A percentile compares a stretch with the other conserved stretches of the same genome.
phyloP scores from a whole-genome alignment of 805 yeast genomes.

The Ogataea pilisensis region DNA sequence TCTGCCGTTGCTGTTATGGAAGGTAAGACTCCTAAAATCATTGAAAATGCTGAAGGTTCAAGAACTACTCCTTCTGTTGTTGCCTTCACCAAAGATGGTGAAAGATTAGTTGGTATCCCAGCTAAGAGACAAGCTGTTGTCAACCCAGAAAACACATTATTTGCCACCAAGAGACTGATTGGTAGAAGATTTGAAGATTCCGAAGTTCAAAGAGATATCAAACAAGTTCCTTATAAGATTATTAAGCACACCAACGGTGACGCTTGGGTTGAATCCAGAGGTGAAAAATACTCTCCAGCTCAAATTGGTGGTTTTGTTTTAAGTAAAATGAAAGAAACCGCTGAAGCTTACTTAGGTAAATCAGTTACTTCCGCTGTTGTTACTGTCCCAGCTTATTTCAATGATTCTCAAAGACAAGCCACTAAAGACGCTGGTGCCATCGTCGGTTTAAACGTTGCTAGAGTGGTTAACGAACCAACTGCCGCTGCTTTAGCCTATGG shows the following conservation, averaged over 20 bases:
- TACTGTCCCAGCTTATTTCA: constrained; percentile 87
- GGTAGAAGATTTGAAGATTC: constrained; percentile 67
- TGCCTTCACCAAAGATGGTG: constrained; percentile 51
- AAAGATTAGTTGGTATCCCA: constrained; percentile 56
- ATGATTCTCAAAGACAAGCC: constrained; percentile 90
- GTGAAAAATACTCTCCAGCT: constrained; percentile 54
- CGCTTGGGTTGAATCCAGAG: constrained; percentile 58
- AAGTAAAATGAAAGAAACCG: constrained; percentile 98
- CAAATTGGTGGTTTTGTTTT: constrained; percentile 71
- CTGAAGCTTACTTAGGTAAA: constrained; percentile 88
- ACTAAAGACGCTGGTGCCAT: constrained; percentile 97
- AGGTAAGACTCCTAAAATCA: constrained; percentile 57
- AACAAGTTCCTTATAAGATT: constrained; percentile 60
- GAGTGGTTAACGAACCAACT: constrained; percentile 89
- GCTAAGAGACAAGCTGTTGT: constrained; percentile 77
- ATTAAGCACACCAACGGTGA: constrained; percentile 59
- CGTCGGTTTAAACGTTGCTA: constrained; percentile 85
- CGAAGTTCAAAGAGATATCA: constrained; percentile 66
- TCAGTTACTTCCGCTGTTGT: constrained; percentile 84
- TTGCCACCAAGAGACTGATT: constrained; percentile 76
- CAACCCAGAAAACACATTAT: constrained; percentile 74
- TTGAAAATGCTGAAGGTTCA: constrained; percentile 75
- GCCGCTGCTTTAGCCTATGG: constrained; percentile 96
- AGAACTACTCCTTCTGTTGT: constrained; percentile 80
- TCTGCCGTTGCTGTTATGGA: constrained; percentile 79